Percentiles rank a stretch among this genome's conserved stretches.
Conservation (phyloP, 2,329 filamentous ascomycete species). For the Emericellopsis atlantica region DNA sequence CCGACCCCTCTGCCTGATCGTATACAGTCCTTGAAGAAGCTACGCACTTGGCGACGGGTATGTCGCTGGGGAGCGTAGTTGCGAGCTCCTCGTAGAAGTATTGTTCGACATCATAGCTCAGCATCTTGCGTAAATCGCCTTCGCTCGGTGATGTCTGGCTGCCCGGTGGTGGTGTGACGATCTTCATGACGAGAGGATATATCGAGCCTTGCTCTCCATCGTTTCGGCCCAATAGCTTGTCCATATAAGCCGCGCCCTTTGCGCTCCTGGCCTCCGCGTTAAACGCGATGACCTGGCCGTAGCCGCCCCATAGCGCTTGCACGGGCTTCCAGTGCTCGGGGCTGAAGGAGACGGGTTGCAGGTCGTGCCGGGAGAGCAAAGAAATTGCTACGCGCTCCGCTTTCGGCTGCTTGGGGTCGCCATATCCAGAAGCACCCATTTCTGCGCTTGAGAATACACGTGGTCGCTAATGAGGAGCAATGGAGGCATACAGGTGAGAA, state of each 20-base stretch:
- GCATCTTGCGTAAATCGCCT: constrained; percentile 50
- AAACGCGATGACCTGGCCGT: constrained; percentile 43
- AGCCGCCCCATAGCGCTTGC: constrained; percentile 37
- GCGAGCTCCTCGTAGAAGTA: constrained; percentile 49
- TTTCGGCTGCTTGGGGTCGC: too few relatives aligned
- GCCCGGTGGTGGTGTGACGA: constrained; percentile 37
- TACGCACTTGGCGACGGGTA: constrained; percentile 37
- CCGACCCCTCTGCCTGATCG: too few relatives aligned
- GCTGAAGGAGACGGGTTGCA: constrained; percentile 14
- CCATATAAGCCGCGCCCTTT: constrained; percentile 4
- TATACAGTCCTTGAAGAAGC: constrained; percentile 27
- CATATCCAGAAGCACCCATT: too few relatives aligned
- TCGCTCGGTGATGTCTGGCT: constrained; percentile 24
- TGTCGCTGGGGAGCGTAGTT: constrained; percentile 25
- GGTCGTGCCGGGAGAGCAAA: constrained; percentile 20
- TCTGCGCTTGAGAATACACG: too few relatives aligned
- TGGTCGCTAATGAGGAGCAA: too few relatives aligned
- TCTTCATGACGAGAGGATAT: constrained; percentile 41
- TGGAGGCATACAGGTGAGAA: too few relatives aligned
- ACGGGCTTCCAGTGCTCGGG: constrained; percentile 23
- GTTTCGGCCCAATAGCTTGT: background rate
- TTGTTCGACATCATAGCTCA: constrained; percentile 56
- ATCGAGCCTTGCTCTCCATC: constrained; percentile 7
- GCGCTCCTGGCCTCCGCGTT: constrained; percentile 22
- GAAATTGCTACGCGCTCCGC: too few relatives aligned